Base-by-base conservation (phyloP, 495 filamentous ascomycete species). In the Podospora pseudopauciseta region DNA sequence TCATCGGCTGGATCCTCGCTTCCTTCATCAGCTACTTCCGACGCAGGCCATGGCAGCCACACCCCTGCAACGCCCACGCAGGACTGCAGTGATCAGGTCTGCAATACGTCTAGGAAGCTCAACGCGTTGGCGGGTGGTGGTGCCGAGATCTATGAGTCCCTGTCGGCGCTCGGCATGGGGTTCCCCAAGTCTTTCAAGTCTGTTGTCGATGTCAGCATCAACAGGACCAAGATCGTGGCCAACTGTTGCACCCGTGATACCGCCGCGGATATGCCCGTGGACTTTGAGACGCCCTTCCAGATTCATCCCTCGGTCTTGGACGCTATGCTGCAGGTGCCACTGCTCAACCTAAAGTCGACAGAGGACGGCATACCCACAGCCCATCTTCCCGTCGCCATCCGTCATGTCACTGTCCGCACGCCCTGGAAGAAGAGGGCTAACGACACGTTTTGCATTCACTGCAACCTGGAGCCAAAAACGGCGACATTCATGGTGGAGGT, bases 291-390 rank as follows among this genome's bases (percentile, higher is more conserved):
- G 0, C 70, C 76, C 0, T 82, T 75, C 65, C 72, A 84, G 49
- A 63, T 81, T 0, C 84, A 86, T 57, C 83, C 85, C 9, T 75
- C 81, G 0, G 74, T 80, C 0, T 66, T 86, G 5, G 85, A 86
- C 54, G 69, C 76, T 27, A 78, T 82, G 67, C 68, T 82, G 5
- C 84, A 86, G 67, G 19, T 76, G 60, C 67, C 76, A 61, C 62
- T 79, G 55, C 64, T 78, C 54, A 70, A 73, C 53, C 61, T 77
- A 15, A 75, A 68, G 0, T 59, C 70, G 19, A 64, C 67, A 5
- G 63, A 3, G 4, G 65, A 27, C 4, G 54, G 6, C 27, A 67
- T 57, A 4, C 39, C 15, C 49, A 66, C 19, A n/a, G 70, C 63
- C 60, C 72, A 71, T 67, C 68, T 77, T 27, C 77, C 68, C 30